phyloP scores from a whole-genome alignment of 352 stramenopile genomes.

The Bremia lactucae region DNA sequence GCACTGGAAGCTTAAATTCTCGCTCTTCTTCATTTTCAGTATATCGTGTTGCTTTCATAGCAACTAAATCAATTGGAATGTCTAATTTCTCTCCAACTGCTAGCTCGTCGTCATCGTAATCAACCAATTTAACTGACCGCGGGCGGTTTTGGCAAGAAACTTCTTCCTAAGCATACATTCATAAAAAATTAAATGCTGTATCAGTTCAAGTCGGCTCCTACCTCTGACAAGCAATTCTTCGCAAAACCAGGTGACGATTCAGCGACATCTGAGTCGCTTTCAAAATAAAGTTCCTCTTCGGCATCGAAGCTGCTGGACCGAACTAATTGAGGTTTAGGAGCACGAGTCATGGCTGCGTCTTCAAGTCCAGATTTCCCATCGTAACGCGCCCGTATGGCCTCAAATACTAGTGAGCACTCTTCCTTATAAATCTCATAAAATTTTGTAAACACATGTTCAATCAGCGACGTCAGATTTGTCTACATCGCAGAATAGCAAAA shows the following conservation, averaged over 20 bases:
- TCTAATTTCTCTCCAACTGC: constrained; percentile 25
- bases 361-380: constrained; percentile 35
- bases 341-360: constrained; percentile 9
- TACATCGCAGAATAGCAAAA: constrained; percentile 13
- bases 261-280: constrained; percentile 48
- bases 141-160: constrained; percentile 29
- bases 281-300: constrained; percentile 73
- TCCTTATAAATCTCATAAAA: constrained; percentile 68
- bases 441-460: constrained; percentile 74
- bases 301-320: constrained; percentile 45
- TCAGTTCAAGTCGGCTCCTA: constrained; percentile 4
- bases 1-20: constrained; percentile 54
- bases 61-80: constrained; percentile 9
- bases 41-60: constrained; percentile 7
- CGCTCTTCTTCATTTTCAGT: constrained; percentile 24
- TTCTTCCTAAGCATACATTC: constrained; percentile 25
- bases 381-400: constrained; percentile 48
- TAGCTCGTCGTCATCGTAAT: constrained; percentile 59
- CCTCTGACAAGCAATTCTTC: constrained; percentile 41
- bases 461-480: constrained; percentile 52
- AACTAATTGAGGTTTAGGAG: constrained; percentile 43
- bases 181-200: constrained; percentile 2
- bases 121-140: constrained; percentile 47
- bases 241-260: constrained; percentile 22
- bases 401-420: constrained; percentile 62